Evolutionary conservation across 129 eudicot species (phyloP).

Genomic region (Artemisia argyi): DNA sequence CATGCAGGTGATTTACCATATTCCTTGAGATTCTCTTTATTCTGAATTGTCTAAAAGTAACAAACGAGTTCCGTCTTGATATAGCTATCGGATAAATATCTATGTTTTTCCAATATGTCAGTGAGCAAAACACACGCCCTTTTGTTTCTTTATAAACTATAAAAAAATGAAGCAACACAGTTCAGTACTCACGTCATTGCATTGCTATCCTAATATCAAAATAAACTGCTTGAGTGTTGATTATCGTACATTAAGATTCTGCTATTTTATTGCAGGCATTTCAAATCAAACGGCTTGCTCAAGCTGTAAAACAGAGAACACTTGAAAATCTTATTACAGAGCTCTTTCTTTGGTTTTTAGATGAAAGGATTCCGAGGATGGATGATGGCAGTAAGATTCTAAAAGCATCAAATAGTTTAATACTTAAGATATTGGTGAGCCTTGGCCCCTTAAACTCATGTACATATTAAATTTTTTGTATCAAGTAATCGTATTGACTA

Average conservation of each 20-base stretch:
- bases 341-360: conserved; percentile 98
- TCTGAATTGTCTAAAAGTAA: too few relatives aligned
- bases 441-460: background rate
- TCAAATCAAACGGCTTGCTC: conserved; percentile 87
- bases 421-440: conserved; percentile 74
- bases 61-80: too few relatives aligned
- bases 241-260: conserved; percentile 4
- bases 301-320: conserved; percentile 91
- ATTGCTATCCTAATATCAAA: background rate
- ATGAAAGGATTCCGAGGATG: conserved; percentile 96
- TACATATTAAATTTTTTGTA: background rate
- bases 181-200: too few relatives aligned
- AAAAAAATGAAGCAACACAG: too few relatives aligned
- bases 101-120: too few relatives aligned
- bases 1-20: conserved; percentile 65
- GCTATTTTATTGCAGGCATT: conserved; percentile 60
- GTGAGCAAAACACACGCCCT: too few relatives aligned
- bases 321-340: conserved; percentile 86
- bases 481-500: conserved; percentile 2
- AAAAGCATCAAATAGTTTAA: conserved; percentile 94
- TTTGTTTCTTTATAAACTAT: background rate
- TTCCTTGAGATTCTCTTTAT: background rate
- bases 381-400: conserved; percentile 96
- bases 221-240: background rate
- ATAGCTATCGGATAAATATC: too few relatives aligned